A percentile compares a stretch with the other conserved stretches of the same genome.
phyloP scores from a whole-genome alignment of 1,284 basidiomycete genomes.

The Clitocybe nebularis region DNA sequence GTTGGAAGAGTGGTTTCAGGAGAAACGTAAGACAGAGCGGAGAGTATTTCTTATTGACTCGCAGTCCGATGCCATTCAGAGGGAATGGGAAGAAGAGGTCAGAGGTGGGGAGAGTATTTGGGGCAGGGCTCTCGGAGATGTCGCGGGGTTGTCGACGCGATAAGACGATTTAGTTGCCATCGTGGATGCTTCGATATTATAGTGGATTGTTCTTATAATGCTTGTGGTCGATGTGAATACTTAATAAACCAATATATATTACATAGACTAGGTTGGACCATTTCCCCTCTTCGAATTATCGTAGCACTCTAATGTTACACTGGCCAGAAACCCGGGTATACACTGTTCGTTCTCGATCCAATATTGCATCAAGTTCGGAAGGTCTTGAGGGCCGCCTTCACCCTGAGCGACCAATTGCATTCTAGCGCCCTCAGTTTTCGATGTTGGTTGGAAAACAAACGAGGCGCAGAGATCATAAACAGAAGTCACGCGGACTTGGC shows the following conservation, averaged over 20 bases:
- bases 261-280: too few relatives aligned
- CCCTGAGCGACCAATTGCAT: slow-evolving; percentile 72
- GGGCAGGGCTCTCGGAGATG: too few relatives aligned
- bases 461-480: slow-evolving; percentile 69
- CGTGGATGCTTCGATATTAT: too few relatives aligned
- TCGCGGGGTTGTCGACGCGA: too few relatives aligned
- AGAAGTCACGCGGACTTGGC: slow-evolving; percentile 80
- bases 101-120: slow-evolving; percentile 16
- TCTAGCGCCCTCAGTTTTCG: slow-evolving; percentile 36
- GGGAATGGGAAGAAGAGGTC: slow-evolving; percentile 20
- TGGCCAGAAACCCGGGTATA: slow-evolving; percentile 73
- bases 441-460: slow-evolving; percentile 66
- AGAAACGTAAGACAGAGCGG: slow-evolving; percentile 17
- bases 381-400: slow-evolving; percentile 64
- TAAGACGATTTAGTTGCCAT: too few relatives aligned
- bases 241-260: too few relatives aligned
- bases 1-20: slow-evolving; percentile 10
- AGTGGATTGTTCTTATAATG: too few relatives aligned
- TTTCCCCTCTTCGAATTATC: slow-evolving; percentile 46
- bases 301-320: slow-evolving; percentile 71
- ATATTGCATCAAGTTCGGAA: slow-evolving; percentile 62
- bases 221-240: too few relatives aligned
- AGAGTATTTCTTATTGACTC: slow-evolving; percentile 8
- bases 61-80: slow-evolving; percentile 8
- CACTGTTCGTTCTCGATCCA: slow-evolving; percentile 73